Base-by-base conservation (phyloP, 1,139 yeast genomes). In the Kodamaea fungicola region DNA sequence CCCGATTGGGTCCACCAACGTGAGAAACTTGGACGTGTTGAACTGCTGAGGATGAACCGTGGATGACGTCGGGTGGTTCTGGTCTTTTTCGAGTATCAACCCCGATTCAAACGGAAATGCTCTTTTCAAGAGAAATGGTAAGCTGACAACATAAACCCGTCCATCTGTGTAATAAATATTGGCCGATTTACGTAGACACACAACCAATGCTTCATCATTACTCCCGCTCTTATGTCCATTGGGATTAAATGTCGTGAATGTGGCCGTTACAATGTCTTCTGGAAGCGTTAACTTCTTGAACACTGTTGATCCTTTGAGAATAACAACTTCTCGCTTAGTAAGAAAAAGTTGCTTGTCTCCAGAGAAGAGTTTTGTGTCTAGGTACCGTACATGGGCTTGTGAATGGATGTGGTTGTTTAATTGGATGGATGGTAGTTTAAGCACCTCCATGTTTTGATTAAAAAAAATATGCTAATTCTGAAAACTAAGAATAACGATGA, bases 41-140 rank as follows among this genome's bases (percentile, higher is more conserved):
- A 52, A 45, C 35, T 51, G 62, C 26, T 50, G 66, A 12, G 55
- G 55, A 42, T 51, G 55, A 7, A 44, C 30, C 22, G 45, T 45
- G 22, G 41, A 43, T 23, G 43, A 25, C 16, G 35, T 31, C 30
- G 45, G 37, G 8, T 43, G 54, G 19, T 46, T 50, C 30, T 53
- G 60, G 86, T 69, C 73, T 31, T 78, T 65, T 49, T 82, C 85
- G 21, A 83, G 53, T 0, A 83, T 57, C n/a, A 84, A 51, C 0
- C 96, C 95, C 16, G 71, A 70, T 32, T 77, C 80, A 46, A 78
- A 80, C 0, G 81, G 70, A 38, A 80, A 67, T 1, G 82, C 88
- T 16, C 62, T 62, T 32, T 64, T 67, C 32, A 83, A 68, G 5
- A 61, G 59, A 44, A 85, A 83, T 0, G 95, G 90, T 41, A 86